Evolutionary conservation across 2,329 filamentous ascomycete genomes (phyloP), one percentile per base, ranked within the genome.

Genomic region (Fusarium cyanostomum): DNA sequence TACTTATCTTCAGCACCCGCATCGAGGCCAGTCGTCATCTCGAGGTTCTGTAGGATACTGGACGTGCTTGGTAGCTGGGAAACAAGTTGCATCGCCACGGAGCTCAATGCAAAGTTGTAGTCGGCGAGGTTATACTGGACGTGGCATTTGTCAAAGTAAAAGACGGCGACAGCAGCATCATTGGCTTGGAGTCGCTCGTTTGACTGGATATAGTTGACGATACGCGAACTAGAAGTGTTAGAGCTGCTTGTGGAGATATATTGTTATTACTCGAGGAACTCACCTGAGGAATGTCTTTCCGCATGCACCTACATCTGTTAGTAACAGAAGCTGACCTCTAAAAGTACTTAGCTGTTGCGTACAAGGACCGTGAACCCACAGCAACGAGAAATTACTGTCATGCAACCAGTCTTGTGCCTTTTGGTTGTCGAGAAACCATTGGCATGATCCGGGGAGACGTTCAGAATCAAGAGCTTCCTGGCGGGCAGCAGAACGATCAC

Each of bases 291-390:
- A 52, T 2, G 41, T 62, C 7, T 62, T 62, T 4, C 59, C 59
- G 2, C 27, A 52, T 1, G 52, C 44, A 11, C 35, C 58, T 61
- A 2, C 10, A 0, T 0, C 1, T 7, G 5, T 61, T 10, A 61
- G 56, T 2, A 2, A 3, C 1, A 5, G 0, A 1, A 12, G 1
- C 2, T 7, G 21, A 3, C 3, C 0, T 2, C 2, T 11, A 16
- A 0, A 3, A 24, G 11, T 0, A 1, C 3, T 1, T 18, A 6
- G 0, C 5, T 8, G 7, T 27, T 0, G 27, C 50, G 0, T 8
- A 62, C 52, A 37, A 12, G 16, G 52, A 10, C 59, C 59, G 21
- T 39, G 8, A 3, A 58, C 21, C 58, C 59, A 62, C 18, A 62
- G 16, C 4, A 62, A 7, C 0, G 9, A 21, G 3, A 7, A 0